A percentile compares a stretch with the other conserved stretches of the same genome.
Conservation (phyloP, 129 eudicot species). For the Flaveria sonorensis region DNA sequence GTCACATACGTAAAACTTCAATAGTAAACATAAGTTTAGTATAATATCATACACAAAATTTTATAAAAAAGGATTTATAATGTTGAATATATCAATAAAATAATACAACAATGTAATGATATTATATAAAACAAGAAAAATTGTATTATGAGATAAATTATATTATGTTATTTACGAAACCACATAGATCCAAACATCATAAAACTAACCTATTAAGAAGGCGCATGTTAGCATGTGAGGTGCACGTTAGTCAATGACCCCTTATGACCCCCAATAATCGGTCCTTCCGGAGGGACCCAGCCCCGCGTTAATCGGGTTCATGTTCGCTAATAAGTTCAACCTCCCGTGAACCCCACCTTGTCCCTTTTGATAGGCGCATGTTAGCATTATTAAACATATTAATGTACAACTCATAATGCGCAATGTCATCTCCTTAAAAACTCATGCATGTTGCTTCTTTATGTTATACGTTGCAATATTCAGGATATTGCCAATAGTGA, state of each 20-base stretch:
- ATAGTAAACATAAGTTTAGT: too few species aligned
- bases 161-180: not conserved
- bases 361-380: conserved; percentile 36
- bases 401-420: conserved; percentile 21
- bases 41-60: not conserved
- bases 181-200: not conserved
- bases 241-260: conserved; percentile 26
- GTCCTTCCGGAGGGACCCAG: conserved; percentile 37
- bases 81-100: not conserved
- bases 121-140: not conserved
- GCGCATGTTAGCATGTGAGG: conserved; percentile 25
- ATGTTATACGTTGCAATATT: conserved; percentile 13
- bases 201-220: not conserved
- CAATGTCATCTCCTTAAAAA: not conserved
- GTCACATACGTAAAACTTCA: too few species aligned
- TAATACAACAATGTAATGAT: not conserved
- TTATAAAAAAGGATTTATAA: not conserved
- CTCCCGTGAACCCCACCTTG: conserved; percentile 37
- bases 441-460: conserved; percentile 16
- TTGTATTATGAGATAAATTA: not conserved
- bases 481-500: conserved; percentile 24
- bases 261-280: conserved; percentile 27
- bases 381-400: conserved; percentile 14
- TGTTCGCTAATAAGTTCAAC: conserved; percentile 32
- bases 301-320: conserved; percentile 31